Base-by-base conservation (phyloP, 257 asterid genomes). In the Linderniella brevidens region DNA sequence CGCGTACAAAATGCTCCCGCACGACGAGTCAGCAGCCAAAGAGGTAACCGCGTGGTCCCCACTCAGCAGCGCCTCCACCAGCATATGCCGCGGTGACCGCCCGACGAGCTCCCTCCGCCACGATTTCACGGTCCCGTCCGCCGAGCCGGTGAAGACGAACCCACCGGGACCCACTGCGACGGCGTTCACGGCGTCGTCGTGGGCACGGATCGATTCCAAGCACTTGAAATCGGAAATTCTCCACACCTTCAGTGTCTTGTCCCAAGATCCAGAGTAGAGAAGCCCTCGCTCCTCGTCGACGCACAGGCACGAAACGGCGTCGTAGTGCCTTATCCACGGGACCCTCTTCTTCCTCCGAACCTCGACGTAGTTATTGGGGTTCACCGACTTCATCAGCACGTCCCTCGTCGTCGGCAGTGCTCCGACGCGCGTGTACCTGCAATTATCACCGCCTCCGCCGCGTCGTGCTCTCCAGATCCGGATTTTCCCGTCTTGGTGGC, bases 401-500 rank as follows among this genome's bases (percentile, higher is more conserved):
- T 76, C 92, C 40, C 36, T 46, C 4, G 78, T 60, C 20, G 69
- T 73, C 0, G 92, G 92, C 39, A 79, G 61, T n/a, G 57, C 66
- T 12, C 92, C 92, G 0, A 70, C 44, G 0, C 82, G 66, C 1
- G 44, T 66, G 37, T 70, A 68, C 0, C 50, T 42, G 1, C 53
- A 66, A 38, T 62, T 61, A 13, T 59, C 56, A 4, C 49, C 40
- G 8, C 63, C 72, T 3, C 9, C 47, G 11, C 66, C 70, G 5
- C 61, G 53, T 4, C 61, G 53, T 4, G 58, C 46, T 54, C 56
- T 70, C 92, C 92, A 79, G 0, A 79, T 73, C 15, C 85, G 67
- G 41, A 77, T 72, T 54, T 68, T 73, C 13, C 92, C 92, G 12
- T 79, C 92, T 35, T 79, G 92, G 52, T 79, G 92, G 8, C 92